Evolutionary conservation across 1,139 yeast genomes (phyloP).

Genomic region (Lodderomyces margitis): DNA sequence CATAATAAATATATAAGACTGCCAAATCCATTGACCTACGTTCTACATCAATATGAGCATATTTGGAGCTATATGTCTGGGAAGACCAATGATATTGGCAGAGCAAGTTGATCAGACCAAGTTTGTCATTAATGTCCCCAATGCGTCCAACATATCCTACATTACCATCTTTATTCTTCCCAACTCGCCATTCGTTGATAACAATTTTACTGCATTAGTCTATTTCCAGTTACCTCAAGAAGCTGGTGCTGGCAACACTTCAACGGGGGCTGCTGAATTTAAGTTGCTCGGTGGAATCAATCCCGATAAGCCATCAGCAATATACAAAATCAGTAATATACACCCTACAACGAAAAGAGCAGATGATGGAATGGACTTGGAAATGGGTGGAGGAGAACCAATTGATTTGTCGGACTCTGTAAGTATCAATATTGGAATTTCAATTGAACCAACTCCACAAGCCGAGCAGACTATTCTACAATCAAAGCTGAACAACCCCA

Average conservation of each 20-base stretch:
- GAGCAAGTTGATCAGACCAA: conserved; percentile 63
- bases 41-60: conserved; percentile 17
- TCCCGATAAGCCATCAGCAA: conserved; percentile 82
- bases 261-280: conserved; percentile 49
- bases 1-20: no score
- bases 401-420: conserved; percentile 24
- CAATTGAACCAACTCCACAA: conserved; percentile 70
- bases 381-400: conserved; percentile 24
- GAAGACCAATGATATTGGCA: conserved; percentile 54
- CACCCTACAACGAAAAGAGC: conserved; percentile 7
- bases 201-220: conserved; percentile 74
- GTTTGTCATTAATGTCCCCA: conserved; percentile 58
- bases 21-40: no score
- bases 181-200: conserved; percentile 58
- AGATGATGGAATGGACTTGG: conserved; percentile 33
- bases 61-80: conserved; percentile 60
- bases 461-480: conserved; percentile 53
- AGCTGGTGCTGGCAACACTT: conserved; percentile 12
- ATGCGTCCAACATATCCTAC: conserved; percentile 67
- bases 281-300: conserved; percentile 76
- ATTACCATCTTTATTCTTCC: conserved; percentile 77
- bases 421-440: conserved; percentile 72
- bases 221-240: conserved; percentile 76
- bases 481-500: conserved; percentile 15
- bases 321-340: conserved; percentile 67